Base-by-base conservation (phyloP, 2,329 filamentous ascomycete species). In the Colletotrichum sp. region DNA sequence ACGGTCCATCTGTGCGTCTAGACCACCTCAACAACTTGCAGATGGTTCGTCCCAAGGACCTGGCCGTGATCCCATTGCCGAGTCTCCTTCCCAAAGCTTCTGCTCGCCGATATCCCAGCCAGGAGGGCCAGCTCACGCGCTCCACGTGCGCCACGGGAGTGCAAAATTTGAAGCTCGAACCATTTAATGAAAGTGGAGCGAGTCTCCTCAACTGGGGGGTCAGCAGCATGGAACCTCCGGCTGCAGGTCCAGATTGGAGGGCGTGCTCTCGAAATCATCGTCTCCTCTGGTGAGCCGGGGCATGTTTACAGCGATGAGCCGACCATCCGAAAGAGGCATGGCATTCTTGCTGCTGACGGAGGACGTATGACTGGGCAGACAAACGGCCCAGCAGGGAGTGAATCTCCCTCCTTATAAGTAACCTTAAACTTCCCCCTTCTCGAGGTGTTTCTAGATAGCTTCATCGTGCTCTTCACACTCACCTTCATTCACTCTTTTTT, bases 401-500 rank as follows among this genome's bases (percentile, higher is more conserved):
- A 69, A 32, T 18, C 30, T 9, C 57, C 13, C 36, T 10, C 39
- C 30, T 52, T 59, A 73, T 73, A 75, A 68, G 28, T 57, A 65
- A 64, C 24, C 68, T 34, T 28, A 22, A 34, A 22, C 69, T 48
- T 57, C 70, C 44, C 64, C 24, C 64, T 39, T 36, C 59, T 15
- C 24, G 60, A 13, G 7, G 15, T 18, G 6, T 28, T 68, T 52
- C 64, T 59, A 9, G 16, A 26, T 52, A 52, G 34, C 68, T 26
- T n/a, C 39, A 59, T 68, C 44, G 68, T 67, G 72, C 52, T 75
- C 60, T 66, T 59, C 72, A 71, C 22, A 44, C 60, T 74, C 59
- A 69, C 74, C 55, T 68, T 62, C 66, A 22, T 68, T 64, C 71
- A 55, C 71, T 74, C 64, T 69, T 60, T 74, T 55, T 74, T 55